Evolutionary conservation across 2,329 filamentous ascomycete species (phyloP), one percentile per base, ranked within the genome.

Genomic region (Colletotrichum sp.): DNA sequence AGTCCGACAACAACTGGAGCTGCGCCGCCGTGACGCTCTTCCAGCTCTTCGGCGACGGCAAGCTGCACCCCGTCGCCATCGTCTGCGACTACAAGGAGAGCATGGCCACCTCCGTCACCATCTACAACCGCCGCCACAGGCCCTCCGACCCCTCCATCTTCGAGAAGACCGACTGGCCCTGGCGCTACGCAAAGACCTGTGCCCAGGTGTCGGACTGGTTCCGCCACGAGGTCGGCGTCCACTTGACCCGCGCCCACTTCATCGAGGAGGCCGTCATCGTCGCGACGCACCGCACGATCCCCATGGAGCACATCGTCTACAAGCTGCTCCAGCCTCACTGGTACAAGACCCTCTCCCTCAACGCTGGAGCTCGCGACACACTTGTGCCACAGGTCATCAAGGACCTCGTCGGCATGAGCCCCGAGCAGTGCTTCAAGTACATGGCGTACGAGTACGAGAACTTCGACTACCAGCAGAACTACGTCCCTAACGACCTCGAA

Each of bases 151-250:
- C 69, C 5, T 71, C 69, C 74, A 81, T 1, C 34, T 78, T 80
- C 24, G 85, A 89, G 76, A 84, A 83, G 67, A 79, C 81, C 2
- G 88, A 90, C 80, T 90, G 87, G 87, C 83, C 88, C 0, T 90
- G 89, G 88, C 81, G 89, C 60, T 90, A 89, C 78, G 88, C 89
- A 24, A 90, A 90, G 80, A 88, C 85, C 1, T 89, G 86, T 63
- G 85, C 85, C 3, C 88, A 89, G 73, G 83, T 85, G 2, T 83
- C 86, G 2, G 88, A 90, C 80, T 90, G 88, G 88, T 80, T 85
- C 68, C 83, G 85, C 6, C 88, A 90, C 75, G 88, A 90, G 79
- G 76, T 89, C 18, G 81, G 81, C 6, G 84, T 89, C 4, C 89
- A 90, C 74, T 83, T 90, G 7, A 85, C 83, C 6, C 80, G 87